A percentile compares a stretch with the other conserved stretches of the same genome.
Conservation (phyloP, 345 rosid species). For the Adansonia digitata region DNA sequence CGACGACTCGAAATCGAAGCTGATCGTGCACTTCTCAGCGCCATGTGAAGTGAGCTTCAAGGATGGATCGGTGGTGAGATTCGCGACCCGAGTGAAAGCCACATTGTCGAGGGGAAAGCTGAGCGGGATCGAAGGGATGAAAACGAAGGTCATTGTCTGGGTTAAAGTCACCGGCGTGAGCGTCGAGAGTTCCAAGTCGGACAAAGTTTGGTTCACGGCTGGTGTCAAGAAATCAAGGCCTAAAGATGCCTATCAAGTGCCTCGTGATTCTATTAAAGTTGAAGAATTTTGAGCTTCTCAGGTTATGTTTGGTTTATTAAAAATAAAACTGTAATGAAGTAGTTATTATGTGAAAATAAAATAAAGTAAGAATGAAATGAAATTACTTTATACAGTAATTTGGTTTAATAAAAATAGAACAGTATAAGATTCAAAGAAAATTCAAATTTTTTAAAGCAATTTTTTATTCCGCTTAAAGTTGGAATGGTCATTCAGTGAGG, state of each 20-base stretch:
- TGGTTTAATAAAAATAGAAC: too few relatives aligned
- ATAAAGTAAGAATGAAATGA: too few relatives aligned
- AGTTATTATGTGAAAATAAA: too few relatives aligned
- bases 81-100: conserved; percentile 25
- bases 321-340: too few relatives aligned
- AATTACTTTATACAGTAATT: too few relatives aligned
- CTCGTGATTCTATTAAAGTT: conserved; percentile 25
- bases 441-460: too few relatives aligned
- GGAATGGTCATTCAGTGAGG: too few relatives aligned
- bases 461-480: too few relatives aligned
- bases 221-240: conserved; percentile 32
- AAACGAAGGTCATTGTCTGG: conserved; percentile 41
- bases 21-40: conserved; percentile 24
- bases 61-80: conserved; percentile 31
- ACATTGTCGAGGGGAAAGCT: conserved; percentile 35
- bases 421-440: too few relatives aligned
- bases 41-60: conserved; percentile 33
- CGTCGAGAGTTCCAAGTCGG: conserved; percentile 34
- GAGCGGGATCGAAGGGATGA: conserved; percentile 30
- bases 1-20: conserved; percentile 23
- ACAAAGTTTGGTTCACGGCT: conserved; percentile 35
- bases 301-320: too few relatives aligned
- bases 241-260: conserved; percentile 24
- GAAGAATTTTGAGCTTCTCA: conserved; percentile 20
- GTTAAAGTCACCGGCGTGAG: conserved; percentile 29